Evolutionary conservation across 352 stramenopile species (phyloP), one percentile per base, ranked within the genome.

Genomic region (Blastocystis sp.): DNA sequence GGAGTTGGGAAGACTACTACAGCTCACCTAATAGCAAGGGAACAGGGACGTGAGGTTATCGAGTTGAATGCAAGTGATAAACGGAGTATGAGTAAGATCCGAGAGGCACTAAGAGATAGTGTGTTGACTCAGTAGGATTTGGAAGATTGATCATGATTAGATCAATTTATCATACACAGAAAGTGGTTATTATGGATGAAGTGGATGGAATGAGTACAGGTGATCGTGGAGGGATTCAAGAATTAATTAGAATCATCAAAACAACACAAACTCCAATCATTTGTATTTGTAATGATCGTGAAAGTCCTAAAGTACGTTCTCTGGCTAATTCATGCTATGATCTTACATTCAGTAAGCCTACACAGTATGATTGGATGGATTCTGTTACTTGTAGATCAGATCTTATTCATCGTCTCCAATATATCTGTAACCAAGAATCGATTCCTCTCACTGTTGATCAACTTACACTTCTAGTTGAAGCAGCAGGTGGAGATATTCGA

Each of bases 201-300:
- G 96, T 99, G 1, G 96, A 99, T 89, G 96, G 96, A 29, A 98
- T 99, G 96, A 96, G 93, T 35, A 93, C 92, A 0, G 95, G 95
- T 14, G 97, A 99, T 90, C 91, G 96, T 12, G 95, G 94, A 59
- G 96, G 96, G 57, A 98, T 97, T 16, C 91, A 93, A 21, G 96
- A 99, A 91, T 90, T 99, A 29, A 98, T 99, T 89, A 91, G 95
- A 89, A 94, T 98, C 73, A 98, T 99, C 88, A 98, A 98, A 90
- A 96, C 95, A 81, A 96, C 92, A 59, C 97, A 97, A 90, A 95
- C 96, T 63, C 97, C 97, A 11, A 98, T 99, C 88, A 98, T 99
- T 90, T 99, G 96, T 89, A 99, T 99, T 89, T 99, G 97, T 90
- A 99, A 99, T 88, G 97, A 99, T 90, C 93, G 96, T 1, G 94